Conservation (phyloP, 257 asterid genomes). For the Henckelia pumila region DNA sequence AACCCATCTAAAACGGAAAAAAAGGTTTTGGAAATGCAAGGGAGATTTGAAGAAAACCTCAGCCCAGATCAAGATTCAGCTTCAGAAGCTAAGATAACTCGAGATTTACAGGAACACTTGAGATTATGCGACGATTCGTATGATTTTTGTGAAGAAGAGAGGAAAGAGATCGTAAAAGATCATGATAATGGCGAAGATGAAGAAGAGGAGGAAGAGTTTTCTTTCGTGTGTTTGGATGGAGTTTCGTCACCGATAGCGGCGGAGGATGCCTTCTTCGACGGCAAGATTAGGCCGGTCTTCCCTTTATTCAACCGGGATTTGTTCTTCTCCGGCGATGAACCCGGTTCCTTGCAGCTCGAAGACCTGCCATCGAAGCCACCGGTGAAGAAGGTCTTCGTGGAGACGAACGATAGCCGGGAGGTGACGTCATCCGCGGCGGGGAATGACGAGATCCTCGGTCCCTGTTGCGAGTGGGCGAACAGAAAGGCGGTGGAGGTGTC, state of each 20-base stretch:
- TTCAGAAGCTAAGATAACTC: constrained; percentile 24
- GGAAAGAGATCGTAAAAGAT: constrained; percentile 2
- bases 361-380: constrained; percentile 43
- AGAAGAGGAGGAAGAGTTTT: constrained; percentile 40
- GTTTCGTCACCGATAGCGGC: constrained; percentile 65
- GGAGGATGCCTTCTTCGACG: constrained; percentile 71
- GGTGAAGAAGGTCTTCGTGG: constrained; percentile 48
- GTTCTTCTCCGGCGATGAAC: constrained; percentile 37
- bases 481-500: constrained; percentile 32
- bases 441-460: constrained; percentile 32
- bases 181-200: constrained; percentile 20
- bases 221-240: constrained; percentile 53
- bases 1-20: background rate
- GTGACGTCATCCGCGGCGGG: constrained; percentile 25
- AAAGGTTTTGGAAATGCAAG: constrained; percentile 31
- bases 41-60: constrained; percentile 21
- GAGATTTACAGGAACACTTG: constrained; percentile 26
- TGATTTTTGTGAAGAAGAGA: constrained; percentile 22
- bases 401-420: constrained; percentile 16
- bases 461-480: constrained; percentile 45
- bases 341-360: constrained; percentile 25
- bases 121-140: constrained; percentile 15
- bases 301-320: constrained; percentile 64
- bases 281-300: constrained; percentile 69
- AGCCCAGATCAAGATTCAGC: constrained; percentile 16